Percentiles rank a stretch among this genome's conserved stretches.
These are phyloP conservation scores for Psilocybe sp. DNA, from an alignment of 768 basidiomycete species.

Conservation along the genomic window DNA sequence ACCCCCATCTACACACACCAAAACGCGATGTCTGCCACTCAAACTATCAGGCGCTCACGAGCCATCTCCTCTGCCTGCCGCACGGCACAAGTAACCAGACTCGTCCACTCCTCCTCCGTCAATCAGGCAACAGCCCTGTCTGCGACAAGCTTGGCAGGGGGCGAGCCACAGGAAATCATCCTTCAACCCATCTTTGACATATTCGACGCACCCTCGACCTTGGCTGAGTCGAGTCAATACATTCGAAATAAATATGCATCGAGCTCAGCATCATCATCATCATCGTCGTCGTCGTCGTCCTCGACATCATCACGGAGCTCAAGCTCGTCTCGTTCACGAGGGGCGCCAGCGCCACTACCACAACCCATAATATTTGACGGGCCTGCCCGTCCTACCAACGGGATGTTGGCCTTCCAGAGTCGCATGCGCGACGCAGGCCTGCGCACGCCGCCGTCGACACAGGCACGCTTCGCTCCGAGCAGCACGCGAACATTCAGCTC, in stretches of 20 bases:
- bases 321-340: constrained; percentile 12
- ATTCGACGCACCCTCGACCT: constrained; percentile 44
- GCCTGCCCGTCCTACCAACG: constrained; percentile 36
- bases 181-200: constrained; percentile 44
- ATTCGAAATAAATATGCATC: constrained; percentile 16
- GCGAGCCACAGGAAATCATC: constrained; percentile 22
- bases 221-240: constrained; percentile 31
- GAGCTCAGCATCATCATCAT: constrained; percentile 1
- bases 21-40: constrained; percentile 6
- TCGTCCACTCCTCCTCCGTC: constrained; percentile 22
- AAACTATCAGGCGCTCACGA: constrained; percentile 10
- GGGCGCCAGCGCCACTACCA: constrained; percentile 34
- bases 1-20: too few relatives aligned
- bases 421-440: constrained; percentile 18
- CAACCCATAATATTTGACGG: constrained; percentile 47
- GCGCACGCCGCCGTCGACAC: constrained; percentile 12
- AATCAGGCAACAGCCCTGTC: constrained; percentile 19
- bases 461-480: constrained; percentile 15
- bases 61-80: constrained; percentile 17
- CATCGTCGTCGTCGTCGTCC: constrained; percentile 2
- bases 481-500: constrained; percentile 15
- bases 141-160: constrained; percentile 11
- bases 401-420: constrained; percentile 18
- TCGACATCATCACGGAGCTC: constrained; percentile 2
- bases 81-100: constrained; percentile 9